A percentile compares a stretch with the other conserved stretches of the same genome.
Evolutionary conservation across 805 yeast species (phyloP).

Genomic region (Wickerhamiella cacticola): DNA sequence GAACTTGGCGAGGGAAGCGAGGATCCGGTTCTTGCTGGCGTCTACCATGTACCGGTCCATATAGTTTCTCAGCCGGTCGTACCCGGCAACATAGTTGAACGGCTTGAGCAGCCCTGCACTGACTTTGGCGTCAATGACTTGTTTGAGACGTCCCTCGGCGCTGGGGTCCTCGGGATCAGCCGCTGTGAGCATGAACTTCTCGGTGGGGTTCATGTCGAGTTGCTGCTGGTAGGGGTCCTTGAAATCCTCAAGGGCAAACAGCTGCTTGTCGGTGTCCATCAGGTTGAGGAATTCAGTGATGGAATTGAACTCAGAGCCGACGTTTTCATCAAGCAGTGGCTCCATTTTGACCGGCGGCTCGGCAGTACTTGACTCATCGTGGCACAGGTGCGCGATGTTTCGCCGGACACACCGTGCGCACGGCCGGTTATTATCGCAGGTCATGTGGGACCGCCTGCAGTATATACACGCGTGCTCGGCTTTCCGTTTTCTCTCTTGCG

Average conservation of each 20-base stretch:
- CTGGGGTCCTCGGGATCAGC: slow-evolving; percentile 94
- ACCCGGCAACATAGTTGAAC: slow-evolving; percentile 86
- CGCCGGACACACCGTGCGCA: slow-evolving; percentile 77
- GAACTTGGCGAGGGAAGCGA: slow-evolving; percentile 73
- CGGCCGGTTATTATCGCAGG: slow-evolving; percentile 68
- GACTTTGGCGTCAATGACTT: slow-evolving; percentile 84
- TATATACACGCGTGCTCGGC: slow-evolving; percentile 61
- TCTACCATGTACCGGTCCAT: slow-evolving; percentile 89
- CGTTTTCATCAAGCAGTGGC: slow-evolving; percentile 56
- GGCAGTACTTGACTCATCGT: slow-evolving; percentile 53
- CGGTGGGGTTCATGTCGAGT: slow-evolving; percentile 59
- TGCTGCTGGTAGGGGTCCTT: not conserved
- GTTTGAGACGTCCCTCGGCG: slow-evolving; percentile 85
- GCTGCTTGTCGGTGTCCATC: slow-evolving; percentile 59
- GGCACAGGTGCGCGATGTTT: slow-evolving; percentile 79
- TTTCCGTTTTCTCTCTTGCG: slow-evolving; percentile 18
- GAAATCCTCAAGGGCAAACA: slow-evolving; percentile 1
- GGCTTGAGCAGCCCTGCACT: slow-evolving; percentile 91
- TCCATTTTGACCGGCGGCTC: slow-evolving; percentile 38
- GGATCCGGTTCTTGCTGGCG: slow-evolving; percentile 68
- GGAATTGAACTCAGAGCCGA: slow-evolving; percentile 84
- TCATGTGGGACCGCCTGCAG: slow-evolving; percentile 88
- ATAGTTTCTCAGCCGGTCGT: slow-evolving; percentile 75
- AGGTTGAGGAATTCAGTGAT: slow-evolving; percentile 78
- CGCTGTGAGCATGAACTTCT: slow-evolving; percentile 87